These are phyloP conservation scores for Trichosporon sp. DNA, from an alignment of 1,284 basidiomycete genomes.

Conservation along the genomic window DNA sequence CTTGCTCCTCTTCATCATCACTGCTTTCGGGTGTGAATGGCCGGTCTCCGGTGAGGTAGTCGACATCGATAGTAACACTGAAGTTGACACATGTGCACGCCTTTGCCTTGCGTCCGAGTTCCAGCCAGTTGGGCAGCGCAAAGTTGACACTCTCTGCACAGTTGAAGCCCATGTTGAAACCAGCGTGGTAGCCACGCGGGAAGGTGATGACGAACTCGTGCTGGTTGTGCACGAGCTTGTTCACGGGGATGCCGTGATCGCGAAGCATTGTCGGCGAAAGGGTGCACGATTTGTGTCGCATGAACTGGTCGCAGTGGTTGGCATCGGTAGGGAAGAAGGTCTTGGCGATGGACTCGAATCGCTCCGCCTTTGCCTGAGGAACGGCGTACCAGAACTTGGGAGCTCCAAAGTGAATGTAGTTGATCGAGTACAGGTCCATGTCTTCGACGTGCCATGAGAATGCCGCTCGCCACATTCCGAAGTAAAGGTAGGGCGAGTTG, in stretches of 20 bases:
- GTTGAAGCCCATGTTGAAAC: conserved; percentile 96
- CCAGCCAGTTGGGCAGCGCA: conserved; percentile 92
- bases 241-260: conserved; percentile 78
- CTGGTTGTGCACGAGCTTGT: conserved; percentile 82
- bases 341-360: conserved; percentile 66
- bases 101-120: conserved; percentile 78
- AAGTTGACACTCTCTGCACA: conserved; percentile 99
- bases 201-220: conserved; percentile 97
- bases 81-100: conserved; percentile 80
- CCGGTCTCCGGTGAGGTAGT: conserved; percentile 57
- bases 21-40: conserved; percentile 13
- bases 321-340: conserved; percentile 86
- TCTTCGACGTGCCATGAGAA: conserved; percentile 99
- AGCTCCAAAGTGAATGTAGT: conserved; percentile 98
- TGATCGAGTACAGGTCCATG: conserved; percentile 97
- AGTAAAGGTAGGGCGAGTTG: conserved; percentile 96
- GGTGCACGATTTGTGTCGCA: conserved; percentile 95
- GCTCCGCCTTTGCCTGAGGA: conserved; percentile 76
- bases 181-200: conserved; percentile 91
- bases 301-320: conserved; percentile 83
- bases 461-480: conserved; percentile 98
- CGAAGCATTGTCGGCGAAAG: conserved; percentile 84
- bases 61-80: conserved; percentile 89
- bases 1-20: not conserved
- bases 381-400: conserved; percentile 96